These are phyloP conservation scores for Spinacia oleracea DNA, from an alignment of 179 eudicot species.

Conservation along the genomic window DNA sequence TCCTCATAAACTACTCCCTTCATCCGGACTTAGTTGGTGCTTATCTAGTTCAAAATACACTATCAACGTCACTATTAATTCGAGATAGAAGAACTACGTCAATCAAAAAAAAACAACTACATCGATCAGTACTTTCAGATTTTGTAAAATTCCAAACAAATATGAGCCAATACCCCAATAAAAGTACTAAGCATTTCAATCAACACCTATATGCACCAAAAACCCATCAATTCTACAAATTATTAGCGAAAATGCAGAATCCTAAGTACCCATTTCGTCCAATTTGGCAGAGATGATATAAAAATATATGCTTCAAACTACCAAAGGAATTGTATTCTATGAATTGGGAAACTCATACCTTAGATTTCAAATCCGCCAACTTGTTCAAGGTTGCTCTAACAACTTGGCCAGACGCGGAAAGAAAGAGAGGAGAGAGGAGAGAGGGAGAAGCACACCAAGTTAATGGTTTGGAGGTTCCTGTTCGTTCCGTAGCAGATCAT, in stretches of 20 bases:
- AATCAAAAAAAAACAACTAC: neutral
- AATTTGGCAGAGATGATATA: neutral
- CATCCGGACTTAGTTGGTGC: neutral
- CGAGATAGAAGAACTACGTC: neutral
- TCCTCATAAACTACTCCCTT: neutral
- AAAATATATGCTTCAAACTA: too few species aligned
- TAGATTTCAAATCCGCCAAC: neutral
- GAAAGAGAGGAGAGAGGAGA: neutral
- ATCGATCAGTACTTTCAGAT: too few species aligned
- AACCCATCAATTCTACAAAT: neutral
- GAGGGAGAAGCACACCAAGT: neutral
- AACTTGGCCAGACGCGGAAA: neutral
- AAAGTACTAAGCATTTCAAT: neutral
- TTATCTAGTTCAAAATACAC: neutral
- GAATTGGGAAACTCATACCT: neutral
- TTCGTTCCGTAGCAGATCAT: neutral
- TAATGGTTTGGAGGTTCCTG: neutral
- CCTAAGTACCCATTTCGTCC: neutral
- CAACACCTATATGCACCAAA: neutral
- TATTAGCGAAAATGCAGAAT: too few species aligned
- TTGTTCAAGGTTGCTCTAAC: neutral
- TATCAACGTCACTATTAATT: neutral
- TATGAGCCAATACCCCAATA: neutral
- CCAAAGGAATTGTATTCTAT: neutral
- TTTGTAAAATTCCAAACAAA: neutral